These are phyloP conservation scores for Claviceps pazoutovae DNA, from an alignment of 2,329 filamentous ascomycete species.

Conservation along the genomic window DNA sequence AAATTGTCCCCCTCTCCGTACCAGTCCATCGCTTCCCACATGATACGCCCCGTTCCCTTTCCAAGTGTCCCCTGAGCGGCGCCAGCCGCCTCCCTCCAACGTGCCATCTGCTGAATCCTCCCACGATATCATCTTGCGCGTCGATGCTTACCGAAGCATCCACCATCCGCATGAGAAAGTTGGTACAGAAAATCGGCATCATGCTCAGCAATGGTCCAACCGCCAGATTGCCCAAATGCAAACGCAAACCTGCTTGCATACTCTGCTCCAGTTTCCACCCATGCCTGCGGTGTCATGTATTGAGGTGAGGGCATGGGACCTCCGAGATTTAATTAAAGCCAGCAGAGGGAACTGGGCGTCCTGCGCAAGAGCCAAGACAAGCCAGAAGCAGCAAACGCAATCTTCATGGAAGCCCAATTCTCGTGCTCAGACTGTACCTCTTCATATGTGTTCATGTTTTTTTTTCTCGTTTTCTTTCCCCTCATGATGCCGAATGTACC, in stretches of 20 bases:
- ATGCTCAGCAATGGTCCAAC: constrained; percentile 2
- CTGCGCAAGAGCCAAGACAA: too few relatives aligned
- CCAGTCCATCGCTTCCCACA: background rate
- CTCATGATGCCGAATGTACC: background rate
- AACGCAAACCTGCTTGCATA: background rate
- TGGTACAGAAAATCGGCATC: background rate
- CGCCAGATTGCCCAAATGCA: constrained; percentile 1
- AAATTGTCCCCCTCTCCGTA: background rate
- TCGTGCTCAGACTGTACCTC: background rate
- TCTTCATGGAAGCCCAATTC: too few relatives aligned
- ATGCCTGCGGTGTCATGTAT: background rate
- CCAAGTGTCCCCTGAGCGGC: background rate
- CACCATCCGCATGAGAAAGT: background rate
- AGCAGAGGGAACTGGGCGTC: too few relatives aligned
- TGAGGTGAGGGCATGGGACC: too few relatives aligned
- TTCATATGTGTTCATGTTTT: background rate
- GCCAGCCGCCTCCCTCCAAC: background rate
- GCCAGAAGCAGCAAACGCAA: too few relatives aligned
- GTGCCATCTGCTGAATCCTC: background rate
- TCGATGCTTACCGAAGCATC: background rate
- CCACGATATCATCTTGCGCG: background rate
- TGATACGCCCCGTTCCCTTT: background rate
- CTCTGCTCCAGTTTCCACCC: background rate
- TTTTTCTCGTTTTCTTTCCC: background rate
- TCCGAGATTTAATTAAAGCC: too few relatives aligned